Evolutionary conservation across 441 rosid species (phyloP), one percentile per base, ranked within the genome.

Genomic region (Biscutella laevigata): DNA sequence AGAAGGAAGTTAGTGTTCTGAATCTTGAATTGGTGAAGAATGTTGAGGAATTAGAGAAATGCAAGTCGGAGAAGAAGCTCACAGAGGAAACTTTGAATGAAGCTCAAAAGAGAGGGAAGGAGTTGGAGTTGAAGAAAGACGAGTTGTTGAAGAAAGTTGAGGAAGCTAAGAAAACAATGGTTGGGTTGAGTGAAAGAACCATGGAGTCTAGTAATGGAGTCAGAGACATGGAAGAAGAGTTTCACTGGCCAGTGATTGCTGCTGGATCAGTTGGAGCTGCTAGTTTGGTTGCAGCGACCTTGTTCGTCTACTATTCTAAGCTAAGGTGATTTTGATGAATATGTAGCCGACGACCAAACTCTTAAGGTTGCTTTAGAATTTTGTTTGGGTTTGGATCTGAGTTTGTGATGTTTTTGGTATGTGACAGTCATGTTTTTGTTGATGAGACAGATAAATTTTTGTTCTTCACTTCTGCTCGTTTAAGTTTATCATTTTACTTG

Each of bases 241-340:
- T 29, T 51, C 76, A 59, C 29, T 73, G 64, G 74, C 84, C 85
- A 0, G 24, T 76, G 30, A 60, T 71, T 41, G 88, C 70, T 3
- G 68, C 66, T 12, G 82, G 80, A 3, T 73, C 85, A 2, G 37
- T 77, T 1, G 81, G 83, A 30, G 75, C 77, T 7, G 25, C 72
- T 30, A 40, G 66, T 34, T 66, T 65, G 49, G 75, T 69, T n/a
- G 82, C 82, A 41, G 80, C 82, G 12, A 59, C 64, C 40, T 68
- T 57, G 19, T 85, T 74, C 62, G 57, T 73, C 57, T 68, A 46
- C 82, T 71, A 59, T 54, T 41, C 66, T 6, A 74, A 72, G 74
- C 70, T 62, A 19, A 58, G 53, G 48, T 78, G 54, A 69, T 51
- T 28, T 54, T 61, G 21, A 44, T 61, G 25, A 33, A 56, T 32